Percentiles rank a stretch among this genome's conserved stretches.
Evolutionary conservation across 208 protist species (phyloP).

Genomic region (Trypanosoma avium): DNA sequence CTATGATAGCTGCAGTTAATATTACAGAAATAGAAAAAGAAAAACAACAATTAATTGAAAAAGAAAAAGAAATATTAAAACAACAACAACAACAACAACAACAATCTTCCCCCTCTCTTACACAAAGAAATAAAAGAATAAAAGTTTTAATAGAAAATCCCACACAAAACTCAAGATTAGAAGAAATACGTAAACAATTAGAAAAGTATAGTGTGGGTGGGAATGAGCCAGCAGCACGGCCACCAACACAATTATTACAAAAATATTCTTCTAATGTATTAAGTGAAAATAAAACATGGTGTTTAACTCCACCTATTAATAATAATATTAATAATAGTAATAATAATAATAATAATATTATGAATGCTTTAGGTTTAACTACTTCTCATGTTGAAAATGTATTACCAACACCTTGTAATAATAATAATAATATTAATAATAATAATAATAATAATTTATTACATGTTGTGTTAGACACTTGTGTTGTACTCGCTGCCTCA

Average conservation of each 20-base stretch:
- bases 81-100: no score
- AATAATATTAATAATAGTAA: conserved; percentile 1
- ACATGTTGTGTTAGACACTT: conserved; percentile 80
- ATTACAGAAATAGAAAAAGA: no score
- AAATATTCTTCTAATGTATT: no score
- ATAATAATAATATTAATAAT: background rate
- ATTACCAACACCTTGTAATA: background rate
- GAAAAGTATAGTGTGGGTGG: conserved; percentile 2
- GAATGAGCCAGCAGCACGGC: background rate
- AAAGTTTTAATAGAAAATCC: no score
- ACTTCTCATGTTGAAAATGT: no score
- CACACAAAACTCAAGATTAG: background rate
- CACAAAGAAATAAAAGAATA: no score
- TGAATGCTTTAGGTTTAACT: background rate
- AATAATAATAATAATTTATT: background rate
- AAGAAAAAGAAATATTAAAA: no score
- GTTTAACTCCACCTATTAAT: no score
- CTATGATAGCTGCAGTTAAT: no score
- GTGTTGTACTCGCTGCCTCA: conserved; percentile 52
- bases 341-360: background rate
- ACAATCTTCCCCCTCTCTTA: no score
- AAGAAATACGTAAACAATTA: conserved; percentile 1
- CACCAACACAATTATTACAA: background rate
- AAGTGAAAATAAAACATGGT: no score
- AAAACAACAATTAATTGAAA: no score